phyloP scores from a whole-genome alignment of 1,139 yeast species.

The Scheffersomyces illinoinensis region DNA sequence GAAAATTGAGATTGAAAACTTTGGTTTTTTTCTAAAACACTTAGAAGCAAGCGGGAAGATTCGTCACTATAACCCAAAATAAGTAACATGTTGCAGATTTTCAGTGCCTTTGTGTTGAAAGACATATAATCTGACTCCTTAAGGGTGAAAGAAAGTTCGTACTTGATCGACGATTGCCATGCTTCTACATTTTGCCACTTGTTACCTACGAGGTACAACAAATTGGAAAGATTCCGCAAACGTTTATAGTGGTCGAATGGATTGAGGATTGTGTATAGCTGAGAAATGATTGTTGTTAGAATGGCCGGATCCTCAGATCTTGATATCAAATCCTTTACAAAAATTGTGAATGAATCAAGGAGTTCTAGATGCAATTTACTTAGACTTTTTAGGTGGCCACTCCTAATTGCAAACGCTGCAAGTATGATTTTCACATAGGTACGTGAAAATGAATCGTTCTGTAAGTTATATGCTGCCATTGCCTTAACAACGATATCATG shows the following conservation, averaged over 20 bases:
- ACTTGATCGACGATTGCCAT: slow-evolving; percentile 19
- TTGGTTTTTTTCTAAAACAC: slow-evolving; percentile 1
- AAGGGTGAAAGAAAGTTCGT: slow-evolving; percentile 21
- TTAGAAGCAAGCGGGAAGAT: slow-evolving; percentile 2
- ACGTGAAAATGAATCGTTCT: slow-evolving; percentile 3
- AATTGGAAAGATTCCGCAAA: slow-evolving; percentile 29
- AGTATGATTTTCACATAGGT: slow-evolving; percentile 6
- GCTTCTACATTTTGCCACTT: slow-evolving; percentile 3
- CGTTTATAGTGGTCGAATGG: slow-evolving; percentile 27
- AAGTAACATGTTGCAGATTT: slow-evolving; percentile 14
- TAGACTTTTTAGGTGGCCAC: slow-evolving; percentile 6
- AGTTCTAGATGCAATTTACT: slow-evolving; percentile 19
- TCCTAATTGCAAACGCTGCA: background rate
- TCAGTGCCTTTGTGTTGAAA: slow-evolving; percentile 16
- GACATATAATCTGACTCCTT: slow-evolving; percentile 3
- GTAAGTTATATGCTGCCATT: slow-evolving; percentile 1
- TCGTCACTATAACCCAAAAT: slow-evolving; percentile 3
- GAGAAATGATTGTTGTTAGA: slow-evolving; percentile 3
- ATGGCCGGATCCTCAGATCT: slow-evolving; percentile 3
- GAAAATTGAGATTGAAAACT: background rate
- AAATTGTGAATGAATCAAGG: slow-evolving; percentile 23
- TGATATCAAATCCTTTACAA: slow-evolving; percentile 12
- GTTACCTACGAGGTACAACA: slow-evolving; percentile 14
- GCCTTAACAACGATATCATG: background rate
- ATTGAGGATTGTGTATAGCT: slow-evolving; percentile 13